Evolutionary conservation across 345 rosid genomes (phyloP).

Genomic region (Pistacia atlantica): DNA sequence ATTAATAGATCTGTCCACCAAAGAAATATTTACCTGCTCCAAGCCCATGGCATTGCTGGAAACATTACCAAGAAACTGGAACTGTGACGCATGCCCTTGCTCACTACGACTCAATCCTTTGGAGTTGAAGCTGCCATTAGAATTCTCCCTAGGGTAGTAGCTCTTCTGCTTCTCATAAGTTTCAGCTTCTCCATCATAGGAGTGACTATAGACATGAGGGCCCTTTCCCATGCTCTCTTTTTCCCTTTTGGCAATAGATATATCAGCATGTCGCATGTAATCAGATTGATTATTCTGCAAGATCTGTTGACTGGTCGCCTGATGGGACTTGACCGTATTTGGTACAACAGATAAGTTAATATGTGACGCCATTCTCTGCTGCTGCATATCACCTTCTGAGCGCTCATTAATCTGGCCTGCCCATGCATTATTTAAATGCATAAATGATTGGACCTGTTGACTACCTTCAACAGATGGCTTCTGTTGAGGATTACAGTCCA

Average conservation of each 20-base stretch:
- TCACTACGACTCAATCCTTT: constrained; percentile 22
- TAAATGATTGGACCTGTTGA: constrained; percentile 36
- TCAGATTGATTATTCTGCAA: constrained; percentile 16
- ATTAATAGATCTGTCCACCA: not conserved
- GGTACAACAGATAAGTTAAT: not conserved
- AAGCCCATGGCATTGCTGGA: constrained; percentile 22
- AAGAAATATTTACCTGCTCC: constrained; percentile 29
- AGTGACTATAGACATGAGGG: constrained; percentile 14
- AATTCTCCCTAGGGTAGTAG: constrained; percentile 27
- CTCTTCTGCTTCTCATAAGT: constrained; percentile 22
- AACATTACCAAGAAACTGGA: constrained; percentile 27
- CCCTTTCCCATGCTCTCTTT: constrained; percentile 22
- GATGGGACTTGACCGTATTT: not conserved
- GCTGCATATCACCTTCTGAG: constrained; percentile 23
- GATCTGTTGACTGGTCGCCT: constrained; percentile 14
- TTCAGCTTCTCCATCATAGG: constrained; percentile 25
- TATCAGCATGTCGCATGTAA: constrained; percentile 19
- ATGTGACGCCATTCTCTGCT: constrained; percentile 20
- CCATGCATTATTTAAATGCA: constrained; percentile 44
- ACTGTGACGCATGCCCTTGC: constrained; percentile 28
- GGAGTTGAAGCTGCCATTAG: constrained; percentile 25
- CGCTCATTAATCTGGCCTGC: constrained; percentile 37
- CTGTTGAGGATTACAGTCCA: constrained; percentile 42
- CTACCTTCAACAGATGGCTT: constrained; percentile 31
- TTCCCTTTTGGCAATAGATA: constrained; percentile 16